A percentile compares a stretch with the other conserved stretches of the same genome.
These are phyloP conservation scores for Phytopythium ostracodes DNA, from an alignment of 352 stramenopile species.

Conservation along the genomic window DNA sequence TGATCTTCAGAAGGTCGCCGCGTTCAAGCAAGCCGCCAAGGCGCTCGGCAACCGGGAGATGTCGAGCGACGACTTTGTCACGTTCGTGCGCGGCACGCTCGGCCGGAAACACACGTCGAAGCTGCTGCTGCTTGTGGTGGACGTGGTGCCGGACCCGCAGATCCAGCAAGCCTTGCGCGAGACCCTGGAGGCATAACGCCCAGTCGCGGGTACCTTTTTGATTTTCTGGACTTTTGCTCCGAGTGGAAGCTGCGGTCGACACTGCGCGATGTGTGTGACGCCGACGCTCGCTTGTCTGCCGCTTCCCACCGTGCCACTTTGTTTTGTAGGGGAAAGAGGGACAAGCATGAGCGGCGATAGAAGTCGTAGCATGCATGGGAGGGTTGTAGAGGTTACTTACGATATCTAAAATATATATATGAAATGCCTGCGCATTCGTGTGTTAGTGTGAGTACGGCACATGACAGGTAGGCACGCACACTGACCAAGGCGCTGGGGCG, in stretches of 20 bases:
- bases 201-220: neutral
- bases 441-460: neutral
- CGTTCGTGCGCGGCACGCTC: slow-evolving; percentile 56
- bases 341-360: slow-evolving; percentile 21
- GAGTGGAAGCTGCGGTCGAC: neutral
- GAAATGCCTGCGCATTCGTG: neutral
- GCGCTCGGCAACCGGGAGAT: slow-evolving; percentile 70
- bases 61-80: slow-evolving; percentile 53
- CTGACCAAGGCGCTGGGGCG: neutral
- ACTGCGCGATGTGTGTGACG: neutral
- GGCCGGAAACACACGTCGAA: slow-evolving; percentile 46
- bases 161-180: slow-evolving; percentile 57
- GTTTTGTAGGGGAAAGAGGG: neutral
- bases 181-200: slow-evolving; percentile 31
- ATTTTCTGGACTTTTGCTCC: neutral
- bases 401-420: slow-evolving; percentile 19
- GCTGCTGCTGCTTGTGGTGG: slow-evolving; percentile 58
- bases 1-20: slow-evolving; percentile 36
- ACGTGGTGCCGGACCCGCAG: slow-evolving; percentile 55
- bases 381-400: slow-evolving; percentile 5
- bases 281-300: neutral
- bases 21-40: slow-evolving; percentile 71
- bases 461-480: neutral
- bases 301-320: neutral
- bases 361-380: slow-evolving; percentile 16